Conservation (phyloP, 2,329 filamentous ascomycete species). For the Cyclaneusma minus region DNA sequence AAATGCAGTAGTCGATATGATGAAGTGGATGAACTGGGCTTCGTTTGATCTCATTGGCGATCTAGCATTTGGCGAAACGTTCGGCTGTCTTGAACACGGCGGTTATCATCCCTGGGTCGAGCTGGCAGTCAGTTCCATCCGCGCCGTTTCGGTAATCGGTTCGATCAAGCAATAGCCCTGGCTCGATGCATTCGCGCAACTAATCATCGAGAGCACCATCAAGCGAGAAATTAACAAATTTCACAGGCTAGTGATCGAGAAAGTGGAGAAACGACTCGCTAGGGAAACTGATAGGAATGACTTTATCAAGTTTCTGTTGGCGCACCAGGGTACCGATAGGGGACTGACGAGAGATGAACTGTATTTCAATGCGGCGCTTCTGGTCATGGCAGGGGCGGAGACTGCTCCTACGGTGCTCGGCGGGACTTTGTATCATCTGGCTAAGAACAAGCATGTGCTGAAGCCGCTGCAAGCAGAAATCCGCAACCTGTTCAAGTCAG, state of each 20-base stretch:
- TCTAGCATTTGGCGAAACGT: constrained; percentile 26
- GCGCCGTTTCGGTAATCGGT: constrained; percentile 3
- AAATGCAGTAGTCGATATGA: constrained; percentile 10
- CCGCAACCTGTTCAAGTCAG: constrained; percentile 20
- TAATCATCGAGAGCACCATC: too few relatives aligned
- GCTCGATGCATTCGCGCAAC: constrained; percentile 1
- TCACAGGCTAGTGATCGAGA: too few relatives aligned
- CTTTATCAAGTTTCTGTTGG: constrained; percentile 5
- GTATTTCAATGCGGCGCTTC: constrained; percentile 1
- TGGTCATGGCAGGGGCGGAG: constrained; percentile 30
- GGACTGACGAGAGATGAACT: constrained; percentile 4
- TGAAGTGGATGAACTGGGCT: constrained; percentile 19
- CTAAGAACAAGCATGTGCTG: constrained; percentile 21
- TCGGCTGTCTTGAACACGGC: constrained; percentile 18
- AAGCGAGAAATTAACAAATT: too few relatives aligned
- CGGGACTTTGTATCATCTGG: constrained; percentile 23
- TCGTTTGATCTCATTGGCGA: constrained; percentile 27
- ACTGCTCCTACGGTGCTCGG: constrained; percentile 31
- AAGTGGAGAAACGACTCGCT: constrained; percentile 3
- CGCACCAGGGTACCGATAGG: constrained; percentile 6
- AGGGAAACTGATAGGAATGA: constrained; percentile 1
- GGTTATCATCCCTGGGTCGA: constrained; percentile 12
- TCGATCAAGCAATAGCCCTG: not conserved
- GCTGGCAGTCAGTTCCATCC: constrained; percentile 13
- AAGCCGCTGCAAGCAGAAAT: constrained; percentile 25